Evolutionary conservation across 2,329 filamentous ascomycete species (phyloP), one percentile per base, ranked within the genome.

Genomic region (Pyrenophora graminea): DNA sequence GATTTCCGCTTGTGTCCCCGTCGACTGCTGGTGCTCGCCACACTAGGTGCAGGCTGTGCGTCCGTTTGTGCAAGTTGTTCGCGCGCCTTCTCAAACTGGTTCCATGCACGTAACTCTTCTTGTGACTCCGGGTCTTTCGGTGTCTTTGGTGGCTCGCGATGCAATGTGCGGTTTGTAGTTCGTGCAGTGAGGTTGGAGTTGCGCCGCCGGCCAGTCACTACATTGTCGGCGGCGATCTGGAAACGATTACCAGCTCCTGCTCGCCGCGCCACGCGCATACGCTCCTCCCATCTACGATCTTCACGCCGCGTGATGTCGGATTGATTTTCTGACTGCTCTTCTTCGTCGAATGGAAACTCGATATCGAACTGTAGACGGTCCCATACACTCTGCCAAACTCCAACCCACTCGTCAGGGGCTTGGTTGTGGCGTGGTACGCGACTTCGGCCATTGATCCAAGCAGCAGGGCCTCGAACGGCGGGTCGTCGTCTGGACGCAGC

Each of bases 311-410:
- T 79, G 13, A 79, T 76, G 45, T 80, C 78, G 19, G 80, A 80
- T 40, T 84, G 69, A 78, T 83, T 73, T 79, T 88, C 76, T 3
- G 68, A 79, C 80, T 76, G 63, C 82, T 68, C 64, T 82, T 71
- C 69, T 27, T 90, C 88, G 57, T 87, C 90, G 66, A 93, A 93
- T 31, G 93, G 90, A 69, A 92, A 90, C 69, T 94, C 90, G 21
- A 94, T 82, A 62, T 95, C 90, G 43, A 94, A 76, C 58, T 89
- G 85, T 15, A 90, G 76, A 23, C 83, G 82, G 63, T 92, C 87
- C 87, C 90, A 95, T 1, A 95, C 89, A 46, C 90, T 89, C 68
- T 93, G 88, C 93, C 93, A 97, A 39, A 95, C 89, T 39, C 88
- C 69, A 76, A 90, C 77, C 91, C 89, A 81, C 37, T 71, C 70